Conservation (phyloP, 2,329 filamentous ascomycete species). For the Sporothrix pallida region DNA sequence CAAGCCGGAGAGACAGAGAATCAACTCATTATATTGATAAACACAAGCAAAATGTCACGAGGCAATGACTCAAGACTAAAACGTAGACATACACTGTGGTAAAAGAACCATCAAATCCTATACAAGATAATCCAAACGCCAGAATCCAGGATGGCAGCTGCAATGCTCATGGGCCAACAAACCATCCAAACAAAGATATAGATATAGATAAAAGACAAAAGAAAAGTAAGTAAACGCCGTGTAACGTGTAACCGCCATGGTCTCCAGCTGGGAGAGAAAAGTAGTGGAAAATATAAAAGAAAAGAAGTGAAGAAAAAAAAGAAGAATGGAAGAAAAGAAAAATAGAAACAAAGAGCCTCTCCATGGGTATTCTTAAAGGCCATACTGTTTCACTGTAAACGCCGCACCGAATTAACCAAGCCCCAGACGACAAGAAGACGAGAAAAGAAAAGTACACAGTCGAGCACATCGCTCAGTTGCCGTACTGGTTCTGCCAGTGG, state of each 20-base stretch:
- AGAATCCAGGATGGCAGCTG: background rate
- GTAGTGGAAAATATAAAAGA: background rate
- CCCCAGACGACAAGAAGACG: background rate
- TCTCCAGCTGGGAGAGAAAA: background rate
- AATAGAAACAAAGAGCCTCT: background rate
- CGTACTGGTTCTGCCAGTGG: constrained; percentile 81
- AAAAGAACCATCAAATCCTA: background rate
- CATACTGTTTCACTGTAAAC: background rate
- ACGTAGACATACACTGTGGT: background rate
- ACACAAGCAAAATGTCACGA: background rate
- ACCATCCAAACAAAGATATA: background rate
- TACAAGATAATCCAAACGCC: background rate
- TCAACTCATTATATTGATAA: too few species aligned
- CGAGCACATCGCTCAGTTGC: constrained; percentile 37
- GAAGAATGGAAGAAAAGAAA: background rate
- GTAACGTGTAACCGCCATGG: background rate
- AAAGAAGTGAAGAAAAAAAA: constrained; percentile 30
- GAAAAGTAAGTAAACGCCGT: background rate
- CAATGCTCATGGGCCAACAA: background rate
- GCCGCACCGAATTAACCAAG: background rate
- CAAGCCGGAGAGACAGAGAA: background rate
- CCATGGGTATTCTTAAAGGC: constrained; percentile 24
- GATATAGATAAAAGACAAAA: background rate
- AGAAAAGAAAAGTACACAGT: background rate
- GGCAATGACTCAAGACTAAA: background rate